Evolutionary conservation across 2,329 filamentous ascomycete genomes (phyloP).

Genomic region (Dichotomopilus funicola): DNA sequence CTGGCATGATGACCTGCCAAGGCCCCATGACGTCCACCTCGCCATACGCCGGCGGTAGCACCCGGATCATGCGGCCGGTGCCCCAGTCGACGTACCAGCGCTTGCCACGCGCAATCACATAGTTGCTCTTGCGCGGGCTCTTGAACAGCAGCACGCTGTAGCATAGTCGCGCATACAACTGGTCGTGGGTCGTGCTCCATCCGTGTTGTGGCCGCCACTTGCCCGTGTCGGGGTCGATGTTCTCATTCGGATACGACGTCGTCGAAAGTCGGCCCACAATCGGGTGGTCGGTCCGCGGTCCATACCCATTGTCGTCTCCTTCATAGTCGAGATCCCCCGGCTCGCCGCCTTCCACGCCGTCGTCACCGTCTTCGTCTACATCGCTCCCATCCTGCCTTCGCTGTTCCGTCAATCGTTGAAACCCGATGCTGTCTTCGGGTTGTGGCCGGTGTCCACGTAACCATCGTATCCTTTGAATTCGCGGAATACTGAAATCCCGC

Average conservation of each 20-base stretch:
- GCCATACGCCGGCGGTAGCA: constrained; percentile 48
- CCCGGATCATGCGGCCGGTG: constrained; percentile 48
- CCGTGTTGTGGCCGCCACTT: constrained; percentile 52
- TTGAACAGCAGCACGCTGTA: constrained; percentile 52
- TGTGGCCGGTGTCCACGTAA: constrained; percentile 34
- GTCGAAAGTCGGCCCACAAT: constrained; percentile 37
- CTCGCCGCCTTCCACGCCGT: constrained; percentile 12
- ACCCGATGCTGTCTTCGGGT: constrained; percentile 22
- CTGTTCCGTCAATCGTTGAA: constrained; percentile 21
- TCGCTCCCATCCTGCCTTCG: constrained; percentile 12
- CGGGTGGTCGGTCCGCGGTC: constrained; percentile 18
- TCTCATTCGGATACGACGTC: constrained; percentile 40
- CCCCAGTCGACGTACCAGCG: constrained; percentile 55
- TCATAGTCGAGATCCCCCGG: constrained; percentile 20
- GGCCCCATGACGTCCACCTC: constrained; percentile 44
- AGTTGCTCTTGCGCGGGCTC: constrained; percentile 52
- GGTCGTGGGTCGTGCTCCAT: constrained; percentile 51
- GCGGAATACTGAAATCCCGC: constrained; percentile 54
- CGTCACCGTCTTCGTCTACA: constrained; percentile 14
- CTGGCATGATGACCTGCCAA: constrained; percentile 45
- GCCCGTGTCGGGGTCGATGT: constrained; percentile 41
- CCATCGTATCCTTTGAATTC: constrained; percentile 48
- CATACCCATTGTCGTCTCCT: constrained; percentile 12
- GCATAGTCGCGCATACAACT: constrained; percentile 54
- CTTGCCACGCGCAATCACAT: constrained; percentile 50